Percentiles rank a stretch among this genome's conserved stretches.
phyloP scores from a whole-genome alignment of 768 basidiomycete species.

The Naganishia onofrii region DNA sequence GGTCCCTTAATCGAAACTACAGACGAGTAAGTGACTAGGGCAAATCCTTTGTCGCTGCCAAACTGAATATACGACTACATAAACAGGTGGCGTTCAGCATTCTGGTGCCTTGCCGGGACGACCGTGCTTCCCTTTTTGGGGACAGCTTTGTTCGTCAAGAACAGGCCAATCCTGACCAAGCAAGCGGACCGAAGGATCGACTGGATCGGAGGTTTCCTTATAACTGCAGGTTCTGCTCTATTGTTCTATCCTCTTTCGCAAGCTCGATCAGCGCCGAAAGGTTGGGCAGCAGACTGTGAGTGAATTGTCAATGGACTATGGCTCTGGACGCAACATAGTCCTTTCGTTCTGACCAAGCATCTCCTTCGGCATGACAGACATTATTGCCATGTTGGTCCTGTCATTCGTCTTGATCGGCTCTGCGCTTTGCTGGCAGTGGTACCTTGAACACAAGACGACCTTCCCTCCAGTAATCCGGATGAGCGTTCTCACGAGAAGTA shows the following conservation, averaged over 20 bases:
- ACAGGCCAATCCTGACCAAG: not conserved
- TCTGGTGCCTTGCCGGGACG: no score
- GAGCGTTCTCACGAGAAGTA: not conserved
- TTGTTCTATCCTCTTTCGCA: slow-evolving; percentile 71
- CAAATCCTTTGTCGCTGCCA: no score
- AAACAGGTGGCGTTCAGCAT: no score
- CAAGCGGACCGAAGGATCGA: slow-evolving; percentile 59
- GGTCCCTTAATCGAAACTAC: slow-evolving; percentile 2
- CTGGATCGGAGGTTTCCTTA: slow-evolving; percentile 70
- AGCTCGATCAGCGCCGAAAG: slow-evolving; percentile 58
- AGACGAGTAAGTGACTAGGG: no score
- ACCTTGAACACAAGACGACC: not conserved
- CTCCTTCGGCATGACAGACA: no score
- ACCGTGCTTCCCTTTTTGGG: no score
- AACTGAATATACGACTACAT: no score
- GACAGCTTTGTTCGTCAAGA: not conserved
- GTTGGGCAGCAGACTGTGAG: slow-evolving; percentile 63
- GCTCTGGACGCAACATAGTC: no score
- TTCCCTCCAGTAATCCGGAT: not conserved
- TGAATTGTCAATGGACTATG: no score
- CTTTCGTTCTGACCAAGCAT: no score
- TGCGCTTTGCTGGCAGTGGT: slow-evolving; percentile 5
- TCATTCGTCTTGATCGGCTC: no score
- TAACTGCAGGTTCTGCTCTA: slow-evolving; percentile 64
- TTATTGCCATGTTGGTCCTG: no score